Base-by-base conservation (phyloP, 2,329 filamentous ascomycete genomes). In the Cladobotryum protrusum region DNA sequence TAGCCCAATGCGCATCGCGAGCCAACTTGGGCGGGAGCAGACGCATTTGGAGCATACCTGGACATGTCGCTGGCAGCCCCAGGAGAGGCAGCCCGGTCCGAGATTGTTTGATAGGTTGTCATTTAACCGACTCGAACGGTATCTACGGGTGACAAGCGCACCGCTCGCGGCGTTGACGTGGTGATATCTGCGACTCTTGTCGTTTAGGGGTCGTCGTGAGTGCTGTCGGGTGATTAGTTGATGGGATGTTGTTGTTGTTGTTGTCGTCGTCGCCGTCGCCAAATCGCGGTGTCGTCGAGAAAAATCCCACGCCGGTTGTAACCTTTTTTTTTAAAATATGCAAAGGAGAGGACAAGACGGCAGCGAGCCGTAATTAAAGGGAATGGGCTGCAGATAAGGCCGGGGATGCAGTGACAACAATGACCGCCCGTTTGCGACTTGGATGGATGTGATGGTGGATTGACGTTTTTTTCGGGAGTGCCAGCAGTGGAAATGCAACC, bases 51-150 rank as follows among this genome's bases (percentile, higher is more conserved):
- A 35, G 24, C 48, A 44, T 59, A 78, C 75, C 73, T 73, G 55
- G 73, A 67, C 76, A 79, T 80, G 53, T 70, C 71, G 68, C 64
- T 69, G 57, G 67, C 61, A 57, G 61, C 65, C 50, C 60, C 61
- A 55, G 66, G 61, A 55, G 69, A 67, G 64, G 67, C 63, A 61
- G 63, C 71, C 63, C 68, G 74, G 74, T 76, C 67, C 64, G 73
- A 63, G 53, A 81, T 75, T 49, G 72, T 74, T 48, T 72, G 74
- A 62, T 81, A 80, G 57, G 73, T 75, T 63, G 75, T 73, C 78
- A 81, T 37, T 17, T 81, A 69, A 67, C 68, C 65, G 53, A 47
- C 52, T 43, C 52, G 34, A 20, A 45, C 32, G 36, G 40, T 45
- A 14, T 32, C 8, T 11, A 35, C 34, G 15, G 20, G 15, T 18